Base-by-base conservation (phyloP, 2,329 filamentous ascomycete species). In the Tolypocladium sp. region DNA sequence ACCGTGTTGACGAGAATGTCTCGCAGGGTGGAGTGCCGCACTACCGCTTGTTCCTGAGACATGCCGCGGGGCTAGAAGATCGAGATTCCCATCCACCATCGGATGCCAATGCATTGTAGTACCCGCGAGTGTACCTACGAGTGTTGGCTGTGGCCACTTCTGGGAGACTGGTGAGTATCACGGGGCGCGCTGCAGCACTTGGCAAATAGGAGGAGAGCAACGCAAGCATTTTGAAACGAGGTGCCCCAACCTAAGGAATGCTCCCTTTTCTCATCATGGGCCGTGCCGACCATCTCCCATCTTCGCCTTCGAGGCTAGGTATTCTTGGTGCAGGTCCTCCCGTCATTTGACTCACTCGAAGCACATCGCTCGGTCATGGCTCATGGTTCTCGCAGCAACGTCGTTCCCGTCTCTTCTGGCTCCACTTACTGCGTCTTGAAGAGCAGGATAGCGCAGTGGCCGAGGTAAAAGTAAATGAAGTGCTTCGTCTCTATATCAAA, bases 381-480 rank as follows among this genome's bases (percentile, higher is more conserved):
- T 57, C 30, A 25, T 40, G 46, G 27, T 56, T 20, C 25, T 12
- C 42, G 38, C 38, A 46, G 44, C 30, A 49, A 22, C 25, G 12
- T 52, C 41, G 35, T 22, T 51, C 46, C 13, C 17, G 30, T 15
- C 49, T 46, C 27, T 46, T 41, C 25, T 55, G 12, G 35, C 30
- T 30, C 25, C 53, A 49, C 67, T 71, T 86, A 97, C 85, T 97
- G 93, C 46, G 94, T 99, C 84, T 99, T 99, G 86, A 97, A 99
- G 57, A 99, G 87, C 59, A 99, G 84, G 72, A 99, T 97, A 61
- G 94, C 94, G 76, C 92, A 97, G 82, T 97, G 94, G 58, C 94
- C 94, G 61, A 99, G 89, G 80, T 99, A 99, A 81, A 99, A 99
- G 81, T 99, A 99, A 74, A 99, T 97, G 81, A 99, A 99, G 77